Evolutionary conservation across 208 protist genomes (phyloP), one percentile per base, ranked within the genome.

Genomic region (Porcisia hertigi): DNA sequence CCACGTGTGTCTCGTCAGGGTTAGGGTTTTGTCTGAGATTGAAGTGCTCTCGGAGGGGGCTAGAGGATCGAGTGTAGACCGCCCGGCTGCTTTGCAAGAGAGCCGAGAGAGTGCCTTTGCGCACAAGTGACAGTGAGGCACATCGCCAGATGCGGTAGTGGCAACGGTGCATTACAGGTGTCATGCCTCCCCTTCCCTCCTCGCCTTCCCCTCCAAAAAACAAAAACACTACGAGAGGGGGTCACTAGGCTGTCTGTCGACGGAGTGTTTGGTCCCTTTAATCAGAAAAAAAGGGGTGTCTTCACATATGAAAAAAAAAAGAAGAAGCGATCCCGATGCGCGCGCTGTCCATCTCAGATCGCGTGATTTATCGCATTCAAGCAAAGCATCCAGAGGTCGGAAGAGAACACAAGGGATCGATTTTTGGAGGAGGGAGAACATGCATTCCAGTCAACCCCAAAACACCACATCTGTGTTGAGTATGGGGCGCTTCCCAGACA

Each of bases 71-170:
- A 20, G 41, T 67, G 41, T 12, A 67, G 41, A 45, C 39, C 30
- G 63, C 8, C 41, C 63, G 63, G 63, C 41, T n/a, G 4, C 20
- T 41, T 8, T 52, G 63, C 9, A 11, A 20, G 63, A 67, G 63
- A 16, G 41, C 34, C 3, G 23, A 67, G 36, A 49, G 41, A 23
- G 63, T 30, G 25, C 20, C 9, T 11, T 18, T 11, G 41, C 63
- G 45, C 34, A 30, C 36, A 36, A 16, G 39, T 12, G 20, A 30
- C 63, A 67, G 41, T 9, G 18, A 14, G 25, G 20, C 11, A 36
- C 41, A 67, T 47, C 39, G 63, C 36, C 63, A 49, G 63, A 49
- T 18, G 63, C 63, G 63, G 63, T 49, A 67, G 23, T 49, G 23
- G 8, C 41, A 30, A 30, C 11, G 41, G 63, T 49, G 41, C 63